phyloP scores from a whole-genome alignment of 148 eudicot species.

The Rhododendron simsii region DNA sequence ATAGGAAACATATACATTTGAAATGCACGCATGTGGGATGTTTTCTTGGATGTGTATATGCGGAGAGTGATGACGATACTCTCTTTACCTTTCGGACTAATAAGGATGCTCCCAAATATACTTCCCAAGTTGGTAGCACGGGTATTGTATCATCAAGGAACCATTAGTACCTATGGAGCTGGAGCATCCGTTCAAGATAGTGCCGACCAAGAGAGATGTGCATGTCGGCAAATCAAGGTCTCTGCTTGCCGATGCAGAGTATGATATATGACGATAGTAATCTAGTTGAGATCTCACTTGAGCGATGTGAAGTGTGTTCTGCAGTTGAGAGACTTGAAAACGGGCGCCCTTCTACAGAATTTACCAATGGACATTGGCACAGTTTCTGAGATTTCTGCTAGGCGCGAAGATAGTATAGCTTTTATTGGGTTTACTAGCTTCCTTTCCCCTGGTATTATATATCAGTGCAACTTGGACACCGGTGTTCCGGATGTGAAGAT shows the following conservation, averaged over 20 bases:
- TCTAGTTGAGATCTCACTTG: too few relatives aligned
- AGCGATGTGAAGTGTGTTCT: constrained; percentile 81
- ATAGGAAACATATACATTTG: too few relatives aligned
- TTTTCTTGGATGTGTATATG: too few relatives aligned
- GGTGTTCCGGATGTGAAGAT: constrained; percentile 59
- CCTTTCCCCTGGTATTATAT: constrained; percentile 78
- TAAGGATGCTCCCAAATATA: constrained; percentile 85
- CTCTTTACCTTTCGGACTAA: constrained; percentile 81
- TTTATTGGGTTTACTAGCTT: constrained; percentile 82
- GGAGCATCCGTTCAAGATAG: too few relatives aligned
- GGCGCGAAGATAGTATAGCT: constrained; percentile 55
- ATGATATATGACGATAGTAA: too few relatives aligned
- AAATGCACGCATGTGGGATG: too few relatives aligned
- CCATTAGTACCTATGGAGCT: too few relatives aligned
- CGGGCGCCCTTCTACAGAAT: constrained; percentile 58
- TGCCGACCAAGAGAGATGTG: too few relatives aligned
- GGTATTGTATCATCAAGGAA: too few relatives aligned
- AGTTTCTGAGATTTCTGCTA: constrained; percentile 62
- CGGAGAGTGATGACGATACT: constrained; percentile 68
- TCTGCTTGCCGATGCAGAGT: too few relatives aligned
- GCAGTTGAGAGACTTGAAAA: constrained; percentile 74
- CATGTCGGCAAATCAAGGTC: too few relatives aligned
- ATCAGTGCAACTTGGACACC: constrained; percentile 54
- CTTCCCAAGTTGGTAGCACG: too few relatives aligned
- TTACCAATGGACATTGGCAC: constrained; percentile 90